Base-by-base conservation (phyloP, 2,329 filamentous ascomycete species). In the Byssothecium circinans region DNA sequence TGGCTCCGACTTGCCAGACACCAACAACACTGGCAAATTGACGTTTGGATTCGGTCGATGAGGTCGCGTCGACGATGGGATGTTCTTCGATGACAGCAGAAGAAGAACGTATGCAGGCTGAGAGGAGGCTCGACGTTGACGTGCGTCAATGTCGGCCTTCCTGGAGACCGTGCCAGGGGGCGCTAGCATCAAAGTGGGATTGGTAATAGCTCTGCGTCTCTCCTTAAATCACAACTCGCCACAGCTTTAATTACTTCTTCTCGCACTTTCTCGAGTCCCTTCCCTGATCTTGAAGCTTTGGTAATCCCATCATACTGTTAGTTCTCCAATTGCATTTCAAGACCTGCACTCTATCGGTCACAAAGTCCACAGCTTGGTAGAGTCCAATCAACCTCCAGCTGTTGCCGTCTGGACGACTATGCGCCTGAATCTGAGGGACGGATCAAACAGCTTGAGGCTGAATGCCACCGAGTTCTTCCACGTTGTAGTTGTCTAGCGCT, bases 181-280 rank as follows among this genome's bases (percentile, higher is more conserved):
- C 65, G 66, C 67, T 66, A 69, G 53, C 22, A 53, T 55, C 43
- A 45, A 60, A 64, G 59, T 50, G 52, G 64, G 62, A 67, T 68
- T 63, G 61, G 63, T 64, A 64, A 63, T 61, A 49, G 45, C 61
- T 61, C 55, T 53, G 55, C 53, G 53, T 29, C 52, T 46, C 39
- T 33, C 43, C 23, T 49, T 45, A 38, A 38, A 49, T 17, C 34
- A 35, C 40, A 15, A 34, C 41, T 46, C 43, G 48, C 41, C 46
- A 53, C 46, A 8, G 11, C 17, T 38, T 7, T 27, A 14, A 34
- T 42, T 34, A 17, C 25, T 44, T 41, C 20, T 39, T 23, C 18
- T 18, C 12, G 15, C 46, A 37, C 41, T 41, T 38, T 40, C 32
- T 27, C 30, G 27, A 40, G 12, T 15, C 29, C 18, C 25, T 11